These are phyloP conservation scores for Circinella umbellata DNA, from an alignment of 371 early-diverging fungal genomes.

Conservation along the genomic window DNA sequence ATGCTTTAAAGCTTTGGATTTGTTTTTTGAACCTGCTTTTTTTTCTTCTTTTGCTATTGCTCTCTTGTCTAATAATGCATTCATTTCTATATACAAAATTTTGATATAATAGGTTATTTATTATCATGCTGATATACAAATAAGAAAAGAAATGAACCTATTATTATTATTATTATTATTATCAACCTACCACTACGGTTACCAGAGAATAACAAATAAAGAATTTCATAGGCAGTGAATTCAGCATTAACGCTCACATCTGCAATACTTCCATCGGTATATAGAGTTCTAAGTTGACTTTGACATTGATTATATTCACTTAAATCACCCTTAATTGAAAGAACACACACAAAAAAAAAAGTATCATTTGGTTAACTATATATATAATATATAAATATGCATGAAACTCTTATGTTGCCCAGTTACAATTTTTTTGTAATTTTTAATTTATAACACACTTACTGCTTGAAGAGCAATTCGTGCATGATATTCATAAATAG, in stretches of 20 bases:
- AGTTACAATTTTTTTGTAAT: not conserved
- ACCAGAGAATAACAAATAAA: slow-evolving; percentile 88
- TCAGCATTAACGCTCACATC: slow-evolving; percentile 63
- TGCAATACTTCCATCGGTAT: slow-evolving; percentile 69
- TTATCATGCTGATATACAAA: too few relatives aligned
- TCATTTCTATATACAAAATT: not conserved
- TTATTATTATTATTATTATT: not conserved
- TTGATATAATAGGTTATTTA: too few relatives aligned
- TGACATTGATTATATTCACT: slow-evolving; percentile 98
- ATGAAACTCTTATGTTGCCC: not conserved
- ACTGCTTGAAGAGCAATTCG: slow-evolving; percentile 93
- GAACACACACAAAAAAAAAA: too few relatives aligned
- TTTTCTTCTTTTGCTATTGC: not conserved
- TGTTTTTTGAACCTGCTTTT: slow-evolving; percentile 43
- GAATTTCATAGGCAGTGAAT: slow-evolving; percentile 89
- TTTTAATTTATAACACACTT: not conserved
- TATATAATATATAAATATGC: not conserved
- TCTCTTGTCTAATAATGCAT: not conserved
- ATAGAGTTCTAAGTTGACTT: slow-evolving; percentile 88
- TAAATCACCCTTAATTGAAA: slow-evolving; percentile 72
- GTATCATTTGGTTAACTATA: too few relatives aligned
- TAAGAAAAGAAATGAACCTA: too few relatives aligned
- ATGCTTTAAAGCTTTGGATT: slow-evolving; percentile 66
- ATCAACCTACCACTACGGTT: slow-evolving; percentile 75
- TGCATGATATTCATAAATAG: slow-evolving; percentile 93